These are phyloP conservation scores for Pontederia crassipes DNA, from an alignment of 176 grass and related monocot genomes.

Conservation along the genomic window DNA sequence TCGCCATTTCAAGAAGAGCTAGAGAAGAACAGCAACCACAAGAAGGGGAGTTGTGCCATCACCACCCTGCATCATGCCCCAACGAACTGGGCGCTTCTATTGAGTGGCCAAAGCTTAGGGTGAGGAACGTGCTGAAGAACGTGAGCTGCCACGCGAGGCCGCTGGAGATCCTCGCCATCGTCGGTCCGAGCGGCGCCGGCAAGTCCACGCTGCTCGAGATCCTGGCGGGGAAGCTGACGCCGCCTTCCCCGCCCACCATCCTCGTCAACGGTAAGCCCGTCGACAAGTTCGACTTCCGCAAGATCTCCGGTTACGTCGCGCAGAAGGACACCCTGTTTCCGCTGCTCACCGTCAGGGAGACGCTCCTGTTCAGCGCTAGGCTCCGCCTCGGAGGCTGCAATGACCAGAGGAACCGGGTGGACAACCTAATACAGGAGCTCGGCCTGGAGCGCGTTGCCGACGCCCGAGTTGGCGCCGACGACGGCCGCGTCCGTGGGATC, in stretches of 20 bases:
- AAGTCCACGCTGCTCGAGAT: conserved; percentile 73
- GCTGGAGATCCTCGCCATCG: conserved; percentile 55
- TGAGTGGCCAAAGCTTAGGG: not conserved
- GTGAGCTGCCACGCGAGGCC: conserved; percentile 42
- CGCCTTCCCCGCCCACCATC: conserved; percentile 10
- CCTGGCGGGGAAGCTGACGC: conserved; percentile 35
- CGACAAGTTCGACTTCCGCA: conserved; percentile 30
- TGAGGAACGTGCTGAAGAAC: conserved; percentile 42
- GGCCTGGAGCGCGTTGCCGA: conserved; percentile 32
- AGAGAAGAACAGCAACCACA: conserved; percentile 27
- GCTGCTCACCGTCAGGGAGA: conserved; percentile 61
- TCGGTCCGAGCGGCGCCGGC: conserved; percentile 1
- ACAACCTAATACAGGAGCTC: conserved; percentile 40
- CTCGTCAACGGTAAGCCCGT: conserved; percentile 29
- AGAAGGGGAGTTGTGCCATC: not conserved
- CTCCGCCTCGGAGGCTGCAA: conserved; percentile 34
- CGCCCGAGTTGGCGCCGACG: conserved; percentile 18
- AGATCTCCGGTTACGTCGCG: conserved; percentile 48
- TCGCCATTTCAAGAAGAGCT: conserved; percentile 39
- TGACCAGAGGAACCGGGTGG: conserved; percentile 24
- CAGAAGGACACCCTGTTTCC: conserved; percentile 59
- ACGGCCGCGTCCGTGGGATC: conserved; percentile 29
- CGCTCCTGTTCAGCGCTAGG: conserved; percentile 45
- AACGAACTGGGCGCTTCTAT: not conserved
- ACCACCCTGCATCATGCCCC: not conserved